Conservation (phyloP, 78 protist genomes). For the Dictyostelium firmibasis region DNA sequence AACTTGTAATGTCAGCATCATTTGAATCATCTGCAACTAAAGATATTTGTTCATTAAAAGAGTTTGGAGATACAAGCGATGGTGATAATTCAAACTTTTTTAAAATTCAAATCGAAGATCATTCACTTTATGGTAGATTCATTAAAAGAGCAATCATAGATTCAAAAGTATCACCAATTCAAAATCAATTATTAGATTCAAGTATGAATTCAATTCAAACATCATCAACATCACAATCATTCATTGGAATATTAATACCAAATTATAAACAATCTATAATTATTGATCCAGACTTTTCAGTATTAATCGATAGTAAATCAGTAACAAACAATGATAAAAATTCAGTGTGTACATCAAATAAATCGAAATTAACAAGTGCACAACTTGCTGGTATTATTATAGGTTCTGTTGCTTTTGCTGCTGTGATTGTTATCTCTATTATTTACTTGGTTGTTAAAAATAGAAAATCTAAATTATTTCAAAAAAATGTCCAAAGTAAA, state of each 20-base stretch:
- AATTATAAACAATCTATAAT: neutral
- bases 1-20: neutral
- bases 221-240: neutral
- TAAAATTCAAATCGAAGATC: too few species aligned
- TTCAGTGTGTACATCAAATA: neutral
- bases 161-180: neutral
- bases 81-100: too few species aligned
- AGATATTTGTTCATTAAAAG: neutral
- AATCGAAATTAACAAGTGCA: neutral
- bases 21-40: neutral
- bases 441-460: neutral
- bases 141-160: too few species aligned
- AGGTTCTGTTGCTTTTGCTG: neutral
- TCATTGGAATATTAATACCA: constrained; percentile 2
- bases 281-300: constrained; percentile 37
- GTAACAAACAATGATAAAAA: neutral
- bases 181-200: neutral
- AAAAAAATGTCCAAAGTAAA: neutral
- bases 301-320: neutral
- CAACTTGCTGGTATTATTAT: neutral
- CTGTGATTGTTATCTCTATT: neutral
- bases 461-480: neutral
- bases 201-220: neutral
- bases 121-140: too few species aligned
- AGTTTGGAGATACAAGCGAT: too few species aligned